Evolutionary conservation across 2,329 filamentous ascomycete species (phyloP).

Genomic region (Blumeria hordei): DNA sequence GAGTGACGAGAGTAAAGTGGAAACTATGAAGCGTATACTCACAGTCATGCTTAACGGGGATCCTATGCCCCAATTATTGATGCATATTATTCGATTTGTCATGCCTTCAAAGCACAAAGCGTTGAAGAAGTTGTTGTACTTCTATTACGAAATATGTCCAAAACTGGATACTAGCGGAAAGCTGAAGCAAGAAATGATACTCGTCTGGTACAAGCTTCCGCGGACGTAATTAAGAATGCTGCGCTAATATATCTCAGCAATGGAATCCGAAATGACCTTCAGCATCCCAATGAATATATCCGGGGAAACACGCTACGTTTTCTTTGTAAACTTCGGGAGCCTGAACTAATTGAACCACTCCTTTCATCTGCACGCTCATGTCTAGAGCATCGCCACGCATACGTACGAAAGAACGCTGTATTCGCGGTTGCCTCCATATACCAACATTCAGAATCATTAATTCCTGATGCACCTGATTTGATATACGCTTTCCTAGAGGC

Average conservation of each 20-base stretch:
- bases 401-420: constrained; percentile 94
- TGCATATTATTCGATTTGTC: constrained; percentile 99
- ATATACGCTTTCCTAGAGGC: constrained; percentile 71
- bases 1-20: constrained; percentile 74
- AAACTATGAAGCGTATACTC: constrained; percentile 89
- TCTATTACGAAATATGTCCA: constrained; percentile 97
- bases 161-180: constrained; percentile 84
- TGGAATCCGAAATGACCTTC: constrained; percentile 89
- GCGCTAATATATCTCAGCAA: constrained; percentile 34
- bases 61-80: constrained; percentile 79
- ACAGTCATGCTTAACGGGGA: constrained; percentile 97
- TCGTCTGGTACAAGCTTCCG: constrained; percentile 53
- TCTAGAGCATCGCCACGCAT: constrained; percentile 87
- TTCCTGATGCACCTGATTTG: constrained; percentile 86
- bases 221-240: not conserved
- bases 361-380: constrained; percentile 80
- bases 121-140: constrained; percentile 94
- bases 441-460: constrained; percentile 70
- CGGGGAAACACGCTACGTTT: constrained; percentile 95
- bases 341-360: constrained; percentile 87
- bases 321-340: constrained; percentile 83
- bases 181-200: constrained; percentile 97
- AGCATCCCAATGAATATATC: constrained; percentile 96
- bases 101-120: constrained; percentile 96
- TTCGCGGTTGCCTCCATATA: constrained; percentile 86